phyloP scores from a whole-genome alignment of 2,329 filamentous ascomycete genomes.

The Aspergillus japonicus region DNA sequence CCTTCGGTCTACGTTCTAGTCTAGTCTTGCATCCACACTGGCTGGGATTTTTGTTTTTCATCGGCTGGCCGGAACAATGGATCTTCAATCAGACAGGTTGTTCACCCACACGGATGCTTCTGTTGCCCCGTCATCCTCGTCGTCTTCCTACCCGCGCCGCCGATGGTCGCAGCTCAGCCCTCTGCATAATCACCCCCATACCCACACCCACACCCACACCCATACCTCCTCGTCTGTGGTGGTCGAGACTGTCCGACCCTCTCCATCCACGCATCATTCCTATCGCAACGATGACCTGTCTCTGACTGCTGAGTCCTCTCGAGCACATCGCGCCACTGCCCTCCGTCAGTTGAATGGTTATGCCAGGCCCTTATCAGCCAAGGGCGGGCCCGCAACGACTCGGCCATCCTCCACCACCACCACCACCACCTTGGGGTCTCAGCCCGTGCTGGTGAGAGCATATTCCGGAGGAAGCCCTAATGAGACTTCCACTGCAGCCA shows the following conservation, averaged over 20 bases:
- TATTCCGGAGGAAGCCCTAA: constrained; percentile 39
- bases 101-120: constrained; percentile 28
- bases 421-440: constrained; percentile 29
- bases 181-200: constrained; percentile 13
- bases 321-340: constrained; percentile 31
- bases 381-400: constrained; percentile 12
- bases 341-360: constrained; percentile 35
- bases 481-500: constrained; percentile 27
- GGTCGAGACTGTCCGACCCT: constrained; percentile 21
- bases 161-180: constrained; percentile 32
- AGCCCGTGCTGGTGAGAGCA: constrained; percentile 46
- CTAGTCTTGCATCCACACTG: constrained; percentile 5
- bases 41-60: constrained; percentile 7
- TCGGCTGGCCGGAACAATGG: constrained; percentile 28
- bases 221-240: constrained; percentile 19
- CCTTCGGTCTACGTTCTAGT: neutral
- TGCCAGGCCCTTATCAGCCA: constrained; percentile 26
- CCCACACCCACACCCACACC: too few species aligned
- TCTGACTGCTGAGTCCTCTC: constrained; percentile 34
- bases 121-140: constrained; percentile 29
- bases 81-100: constrained; percentile 31
- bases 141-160: constrained; percentile 31
- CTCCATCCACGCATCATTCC: constrained; percentile 23
- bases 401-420: constrained; percentile 19
- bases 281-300: constrained; percentile 24